Percentiles rank a stretch among this genome's conserved stretches.
Conservation (phyloP, 73 alveolate genomes). For the Blepharisma japonicum region DNA sequence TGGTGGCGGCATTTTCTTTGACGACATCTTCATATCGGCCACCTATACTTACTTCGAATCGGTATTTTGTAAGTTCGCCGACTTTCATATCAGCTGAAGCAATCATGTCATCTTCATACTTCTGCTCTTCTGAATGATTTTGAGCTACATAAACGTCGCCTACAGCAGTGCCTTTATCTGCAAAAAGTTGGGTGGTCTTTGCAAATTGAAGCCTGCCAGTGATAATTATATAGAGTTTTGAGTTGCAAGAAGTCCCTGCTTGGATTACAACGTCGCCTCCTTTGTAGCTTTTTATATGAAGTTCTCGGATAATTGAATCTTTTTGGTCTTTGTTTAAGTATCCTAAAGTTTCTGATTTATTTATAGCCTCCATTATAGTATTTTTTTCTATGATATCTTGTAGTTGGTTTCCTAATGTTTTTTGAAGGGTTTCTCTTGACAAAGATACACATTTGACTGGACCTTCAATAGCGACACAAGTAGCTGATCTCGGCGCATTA, state of each 20-base stretch:
- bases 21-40: constrained; percentile 40
- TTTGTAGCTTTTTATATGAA: constrained; percentile 24
- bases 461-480: constrained; percentile 40
- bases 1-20: constrained; percentile 41
- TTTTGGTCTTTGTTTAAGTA: constrained; percentile 21
- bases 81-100: constrained; percentile 38
- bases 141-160: constrained; percentile 37
- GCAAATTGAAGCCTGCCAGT: constrained; percentile 38
- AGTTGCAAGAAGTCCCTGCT: constrained; percentile 18
- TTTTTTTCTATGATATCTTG: constrained; percentile 32
- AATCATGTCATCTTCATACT: constrained; percentile 39
- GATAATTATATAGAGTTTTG: constrained; percentile 36
- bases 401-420: constrained; percentile 15
- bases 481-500: constrained; percentile 54
- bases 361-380: constrained; percentile 25
- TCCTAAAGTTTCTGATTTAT: constrained; percentile 12
- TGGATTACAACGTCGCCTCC: constrained; percentile 33
- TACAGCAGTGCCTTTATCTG: constrained; percentile 37
- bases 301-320: constrained; percentile 14
- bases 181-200: constrained; percentile 15
- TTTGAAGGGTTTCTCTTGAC: constrained; percentile 24
- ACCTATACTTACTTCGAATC: constrained; percentile 44
- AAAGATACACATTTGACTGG: constrained; percentile 31
- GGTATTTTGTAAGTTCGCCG: constrained; percentile 37
- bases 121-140: constrained; percentile 16